A percentile compares a stretch with the other conserved stretches of the same genome.
phyloP scores from a whole-genome alignment of 306 rosid genomes.

The Vicia faba region DNA sequence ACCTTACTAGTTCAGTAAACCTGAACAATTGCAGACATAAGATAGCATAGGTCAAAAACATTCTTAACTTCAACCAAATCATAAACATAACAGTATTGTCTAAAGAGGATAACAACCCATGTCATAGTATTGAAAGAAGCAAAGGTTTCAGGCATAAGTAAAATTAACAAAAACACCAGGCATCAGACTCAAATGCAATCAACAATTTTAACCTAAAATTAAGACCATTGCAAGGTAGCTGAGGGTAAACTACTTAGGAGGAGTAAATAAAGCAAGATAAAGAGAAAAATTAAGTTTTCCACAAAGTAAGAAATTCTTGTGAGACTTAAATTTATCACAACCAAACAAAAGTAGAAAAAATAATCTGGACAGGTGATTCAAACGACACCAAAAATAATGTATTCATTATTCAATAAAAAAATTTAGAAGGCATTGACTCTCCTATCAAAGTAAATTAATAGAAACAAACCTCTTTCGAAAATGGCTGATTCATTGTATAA shows the following conservation, averaged over 20 bases:
- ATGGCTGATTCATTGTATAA: slow-evolving; percentile 50
- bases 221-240: too few species aligned
- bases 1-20: not conserved
- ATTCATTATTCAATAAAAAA: not conserved
- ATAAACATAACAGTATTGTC: not conserved
- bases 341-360: slow-evolving; percentile 2
- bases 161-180: not conserved
- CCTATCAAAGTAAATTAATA: not conserved
- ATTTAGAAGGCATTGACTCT: not conserved
- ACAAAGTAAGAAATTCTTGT: slow-evolving; percentile 6
- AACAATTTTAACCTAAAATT: too few species aligned
- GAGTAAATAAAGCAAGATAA: too few species aligned
- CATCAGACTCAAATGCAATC: too few species aligned
- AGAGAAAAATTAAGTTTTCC: not conserved
- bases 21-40: slow-evolving; percentile 13
- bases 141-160: not conserved
- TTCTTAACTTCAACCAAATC: not conserved
- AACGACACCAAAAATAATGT: slow-evolving; percentile 1
- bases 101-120: slow-evolving; percentile 14
- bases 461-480: slow-evolving; percentile 52
- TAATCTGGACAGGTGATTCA: not conserved
- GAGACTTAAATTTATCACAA: not conserved
- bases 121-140: slow-evolving; percentile 2
- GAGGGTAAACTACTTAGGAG: too few species aligned
- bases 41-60: slow-evolving; percentile 8